These are phyloP conservation scores for Leccinum huronense DNA, from an alignment of 1,284 basidiomycete genomes.

Conservation along the genomic window DNA sequence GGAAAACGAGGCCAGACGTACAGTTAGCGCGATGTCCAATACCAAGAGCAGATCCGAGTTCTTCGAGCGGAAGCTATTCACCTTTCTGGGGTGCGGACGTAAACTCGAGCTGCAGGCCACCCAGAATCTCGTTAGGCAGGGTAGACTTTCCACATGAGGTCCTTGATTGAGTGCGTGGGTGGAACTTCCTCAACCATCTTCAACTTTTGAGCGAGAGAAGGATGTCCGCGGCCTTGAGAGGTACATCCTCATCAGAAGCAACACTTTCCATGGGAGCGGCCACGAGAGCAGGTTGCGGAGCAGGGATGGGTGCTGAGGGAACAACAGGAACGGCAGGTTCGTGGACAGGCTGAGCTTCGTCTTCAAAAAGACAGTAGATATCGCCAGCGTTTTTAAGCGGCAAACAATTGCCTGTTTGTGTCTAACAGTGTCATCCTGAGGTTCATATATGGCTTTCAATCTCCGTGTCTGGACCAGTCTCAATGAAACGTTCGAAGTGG, in stretches of 20 bases:
- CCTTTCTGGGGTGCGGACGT: conserved; percentile 94
- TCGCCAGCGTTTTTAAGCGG: conserved; percentile 94
- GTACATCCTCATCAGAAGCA: conserved; percentile 82
- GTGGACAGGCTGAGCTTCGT: conserved; percentile 60
- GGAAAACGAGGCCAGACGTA: conserved; percentile 88
- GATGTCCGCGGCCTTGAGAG: conserved; percentile 90
- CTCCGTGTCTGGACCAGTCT: conserved; percentile 89
- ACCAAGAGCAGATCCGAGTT: conserved; percentile 85
- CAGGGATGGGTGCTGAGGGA: conserved; percentile 44
- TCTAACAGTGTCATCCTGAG: conserved; percentile 81
- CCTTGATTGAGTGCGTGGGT: conserved; percentile 95
- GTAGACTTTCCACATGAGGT: conserved; percentile 99
- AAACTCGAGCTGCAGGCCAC: conserved; percentile 90
- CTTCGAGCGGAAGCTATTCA: conserved; percentile 94
- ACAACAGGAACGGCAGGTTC: conserved; percentile 45
- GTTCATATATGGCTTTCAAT: conserved; percentile 94
- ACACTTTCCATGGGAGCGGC: conserved; percentile 60
- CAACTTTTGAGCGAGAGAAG: conserved; percentile 90
- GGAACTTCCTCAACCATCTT: conserved; percentile 96
- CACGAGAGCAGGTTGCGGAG: conserved; percentile 44
- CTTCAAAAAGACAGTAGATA: conserved; percentile 98
- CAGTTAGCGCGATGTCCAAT: conserved; percentile 95
- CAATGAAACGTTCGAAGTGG: conserved; percentile 91
- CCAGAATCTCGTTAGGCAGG: conserved; percentile 94
- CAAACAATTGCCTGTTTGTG: conserved; percentile 85